Evolutionary conservation across 73 alveolate genomes (phyloP).

Genomic region (Loxodes magnus): DNA sequence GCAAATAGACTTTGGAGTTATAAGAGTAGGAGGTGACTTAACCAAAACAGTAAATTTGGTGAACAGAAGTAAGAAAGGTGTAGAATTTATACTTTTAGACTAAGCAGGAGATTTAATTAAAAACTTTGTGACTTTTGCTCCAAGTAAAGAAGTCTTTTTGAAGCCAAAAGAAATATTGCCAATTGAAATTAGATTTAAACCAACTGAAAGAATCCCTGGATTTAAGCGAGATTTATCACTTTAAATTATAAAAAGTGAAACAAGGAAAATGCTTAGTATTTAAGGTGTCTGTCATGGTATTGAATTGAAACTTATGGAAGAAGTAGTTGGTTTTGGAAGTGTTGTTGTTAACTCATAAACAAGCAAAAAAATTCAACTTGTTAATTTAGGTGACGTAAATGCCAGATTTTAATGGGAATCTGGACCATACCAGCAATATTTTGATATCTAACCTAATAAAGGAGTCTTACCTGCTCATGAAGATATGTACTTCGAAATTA

Average conservation of each 20-base stretch:
- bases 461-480: conserved; percentile 95
- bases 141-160: conserved; percentile 51
- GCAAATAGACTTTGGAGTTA: conserved; percentile 86
- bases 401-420: conserved; percentile 92
- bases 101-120: conserved; percentile 34
- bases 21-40: conserved; percentile 76
- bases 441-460: conserved; percentile 87
- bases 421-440: conserved; percentile 72
- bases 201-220: conserved; percentile 87
- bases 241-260: conserved; percentile 86
- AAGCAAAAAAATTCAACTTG: conserved; percentile 68
- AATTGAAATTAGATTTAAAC: conserved; percentile 86
- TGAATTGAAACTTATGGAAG: conserved; percentile 95
- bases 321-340: conserved; percentile 91
- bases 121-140: conserved; percentile 43
- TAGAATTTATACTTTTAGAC: conserved; percentile 43
- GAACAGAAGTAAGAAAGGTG: conserved; percentile 54
- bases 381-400: conserved; percentile 94
- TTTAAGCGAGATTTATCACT: conserved; percentile 79
- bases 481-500: conserved; percentile 78
- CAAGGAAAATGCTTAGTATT: conserved; percentile 74
- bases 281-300: conserved; percentile 97
- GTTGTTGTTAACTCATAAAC: conserved; percentile 86
- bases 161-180: conserved; percentile 89
- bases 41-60: conserved; percentile 56